Evolutionary conservation across 306 rosid genomes (phyloP).

Genomic region (apple (Malus domestica)): DNA sequence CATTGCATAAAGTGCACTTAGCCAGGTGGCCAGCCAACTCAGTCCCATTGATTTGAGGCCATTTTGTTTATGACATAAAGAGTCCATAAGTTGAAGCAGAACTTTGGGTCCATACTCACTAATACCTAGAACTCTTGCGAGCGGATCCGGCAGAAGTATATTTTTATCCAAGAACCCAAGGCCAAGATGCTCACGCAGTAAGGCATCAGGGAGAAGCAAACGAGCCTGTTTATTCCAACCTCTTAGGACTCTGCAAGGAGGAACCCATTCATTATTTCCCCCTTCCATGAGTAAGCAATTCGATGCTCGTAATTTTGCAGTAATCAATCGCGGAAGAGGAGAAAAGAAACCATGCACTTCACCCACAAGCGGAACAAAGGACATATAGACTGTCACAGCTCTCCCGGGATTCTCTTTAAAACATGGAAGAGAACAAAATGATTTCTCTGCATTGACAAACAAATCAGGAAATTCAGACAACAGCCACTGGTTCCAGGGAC

Average conservation of each 20-base stretch:
- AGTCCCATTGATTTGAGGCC: constrained; percentile 51
- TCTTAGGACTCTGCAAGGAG: constrained; percentile 82
- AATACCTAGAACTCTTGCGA: constrained; percentile 74
- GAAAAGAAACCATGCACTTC: constrained; percentile 96
- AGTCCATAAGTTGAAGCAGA: constrained; percentile 52
- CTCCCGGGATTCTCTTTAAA: constrained; percentile 68
- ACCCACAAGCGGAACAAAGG: constrained; percentile 85
- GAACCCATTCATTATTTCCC: constrained; percentile 53
- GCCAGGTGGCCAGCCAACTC: constrained; percentile 72
- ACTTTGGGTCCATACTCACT: constrained; percentile 72
- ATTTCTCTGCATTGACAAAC: constrained; percentile 69
- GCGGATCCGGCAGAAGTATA: constrained; percentile 49
- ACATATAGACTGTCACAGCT: constrained; percentile 83
- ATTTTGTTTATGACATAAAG: constrained; percentile 39
- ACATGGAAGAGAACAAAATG: constrained; percentile 76
- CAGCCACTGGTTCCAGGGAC: constrained; percentile 97
- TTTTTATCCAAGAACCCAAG: constrained; percentile 67
- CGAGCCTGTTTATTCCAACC: constrained; percentile 86
- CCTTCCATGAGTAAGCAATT: constrained; percentile 82
- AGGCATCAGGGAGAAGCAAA: constrained; percentile 51
- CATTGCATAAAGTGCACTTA: constrained; percentile 46
- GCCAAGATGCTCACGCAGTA: constrained; percentile 70
- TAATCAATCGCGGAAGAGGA: constrained; percentile 74
- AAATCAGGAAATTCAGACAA: constrained; percentile 82
- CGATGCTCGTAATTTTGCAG: constrained; percentile 56